Evolutionary conservation across 495 filamentous ascomycete species (phyloP).

Genomic region (Penicillium steckii): DNA sequence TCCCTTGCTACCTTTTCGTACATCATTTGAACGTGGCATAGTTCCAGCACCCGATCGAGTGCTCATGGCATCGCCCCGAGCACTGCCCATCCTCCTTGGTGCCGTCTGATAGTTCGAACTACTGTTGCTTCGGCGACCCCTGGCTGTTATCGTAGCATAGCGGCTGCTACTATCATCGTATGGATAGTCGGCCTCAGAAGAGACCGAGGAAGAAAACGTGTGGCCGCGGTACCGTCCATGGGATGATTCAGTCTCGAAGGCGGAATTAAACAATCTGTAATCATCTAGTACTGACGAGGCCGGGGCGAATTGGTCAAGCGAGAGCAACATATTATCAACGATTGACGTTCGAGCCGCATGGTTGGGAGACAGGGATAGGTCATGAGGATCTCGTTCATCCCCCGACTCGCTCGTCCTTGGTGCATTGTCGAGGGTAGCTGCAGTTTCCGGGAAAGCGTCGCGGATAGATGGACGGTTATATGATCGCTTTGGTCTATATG

Average conservation of each 20-base stretch:
- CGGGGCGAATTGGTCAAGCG: conserved; percentile 74
- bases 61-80: conserved; percentile 45
- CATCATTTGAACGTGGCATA: conserved; percentile 24
- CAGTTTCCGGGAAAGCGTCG: conserved; percentile 52
- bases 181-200: conserved; percentile 71
- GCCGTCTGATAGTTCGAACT: conserved; percentile 69
- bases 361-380: conserved; percentile 73
- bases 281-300: conserved; percentile 41
- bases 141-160: conserved; percentile 52
- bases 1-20: conserved; percentile 67
- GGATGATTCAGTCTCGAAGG: conserved; percentile 31
- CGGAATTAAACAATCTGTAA: conserved; percentile 42
- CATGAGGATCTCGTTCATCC: conserved; percentile 76
- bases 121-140: conserved; percentile 76
- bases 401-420: conserved; percentile 42
- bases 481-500: conserved; percentile 31
- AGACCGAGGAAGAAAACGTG: conserved; percentile 66
- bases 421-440: conserved; percentile 39
- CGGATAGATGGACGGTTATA: conserved; percentile 38
- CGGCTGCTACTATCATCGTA: conserved; percentile 63
- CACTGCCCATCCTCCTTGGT: conserved; percentile 64
- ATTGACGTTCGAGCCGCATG: conserved; percentile 82
- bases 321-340: conserved; percentile 88
- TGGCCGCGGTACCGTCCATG: conserved; percentile 55
- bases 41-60: conserved; percentile 25